Evolutionary conservation across 352 stramenopile genomes (phyloP), one percentile per base, ranked within the genome.

Genomic region (Phytophthora meadii): DNA sequence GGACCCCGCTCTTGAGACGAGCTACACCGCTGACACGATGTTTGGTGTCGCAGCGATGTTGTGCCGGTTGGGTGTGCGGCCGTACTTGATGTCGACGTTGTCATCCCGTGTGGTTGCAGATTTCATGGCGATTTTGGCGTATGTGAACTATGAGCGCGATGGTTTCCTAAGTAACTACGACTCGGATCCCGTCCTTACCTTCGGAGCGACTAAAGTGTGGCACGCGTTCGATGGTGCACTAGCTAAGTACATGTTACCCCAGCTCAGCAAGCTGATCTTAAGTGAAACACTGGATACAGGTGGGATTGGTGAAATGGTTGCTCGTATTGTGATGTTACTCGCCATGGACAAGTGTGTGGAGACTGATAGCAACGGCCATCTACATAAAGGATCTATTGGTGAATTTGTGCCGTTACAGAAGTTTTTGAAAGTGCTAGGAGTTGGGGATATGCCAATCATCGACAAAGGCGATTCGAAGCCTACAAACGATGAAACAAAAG

Each of bases 11-110:
- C 2, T 14, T 1, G 3, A 30, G 7, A 12, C 12, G 52, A 6
- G 32, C 25, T 52, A 52, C 37, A 56, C 15, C 5, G 36, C 39
- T 34, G n/a, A 32, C 1, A 55, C 44, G 9, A 54, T 63, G 45
- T 63, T 50, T 42, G 55, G 55, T 19, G 55, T 63, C n/a, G 55
- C 55, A 22, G 39, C 55, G 34, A 50, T 63, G 45, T 2, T 63
- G 0, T 63, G 55, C n/a, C 44, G 55, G 12, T 0, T 63, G 2
- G 55, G 44, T 11, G 22, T 55, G 10, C 36, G 34, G 50, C 55
- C 36, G 25, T 14, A 24, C 8, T 41, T 27, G 45, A 63, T 12
- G 34, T 63, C 55, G 9, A 3, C 24, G 3, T 36, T 63, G 34
- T 45, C 45, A 7, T 55, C 55, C 49, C 55, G 36, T 4, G 32